phyloP scores from a whole-genome alignment of 306 rosid genomes.

The Cicer yamashitae region DNA sequence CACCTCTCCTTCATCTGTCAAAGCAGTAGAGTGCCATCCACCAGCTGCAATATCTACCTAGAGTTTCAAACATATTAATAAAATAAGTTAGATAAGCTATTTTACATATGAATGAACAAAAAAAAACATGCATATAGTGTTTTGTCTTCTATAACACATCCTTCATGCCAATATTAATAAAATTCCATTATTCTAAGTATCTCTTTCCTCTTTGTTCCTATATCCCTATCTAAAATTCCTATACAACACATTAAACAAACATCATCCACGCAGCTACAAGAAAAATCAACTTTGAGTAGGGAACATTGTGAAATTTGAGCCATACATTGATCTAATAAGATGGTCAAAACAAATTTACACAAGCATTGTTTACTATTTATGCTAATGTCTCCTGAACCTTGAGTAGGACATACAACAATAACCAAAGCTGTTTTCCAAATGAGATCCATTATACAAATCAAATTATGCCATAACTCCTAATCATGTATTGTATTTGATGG shows the following conservation, averaged over 20 bases:
- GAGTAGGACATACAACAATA: no score
- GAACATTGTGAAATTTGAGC: background rate
- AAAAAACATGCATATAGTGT: constrained; percentile 8
- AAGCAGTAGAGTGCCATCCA: constrained; percentile 99
- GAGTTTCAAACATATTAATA: constrained; percentile 29
- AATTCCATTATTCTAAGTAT: background rate
- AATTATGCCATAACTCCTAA: no score
- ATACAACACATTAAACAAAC: constrained; percentile 7
- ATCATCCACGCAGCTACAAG: constrained; percentile 4
- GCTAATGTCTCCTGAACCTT: no score
- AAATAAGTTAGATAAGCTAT: constrained; percentile 35
- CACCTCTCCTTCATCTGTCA: constrained; percentile 95
- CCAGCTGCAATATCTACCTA: constrained; percentile 99
- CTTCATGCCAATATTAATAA: background rate
- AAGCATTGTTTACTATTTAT: no score
- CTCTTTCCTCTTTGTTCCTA: background rate
- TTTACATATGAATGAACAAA: background rate
- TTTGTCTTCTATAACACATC: background rate
- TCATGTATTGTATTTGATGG: no score
- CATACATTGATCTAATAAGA: background rate
- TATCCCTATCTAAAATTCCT: background rate
- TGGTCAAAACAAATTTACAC: background rate
- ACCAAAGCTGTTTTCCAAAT: no score
- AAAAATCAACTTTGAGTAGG: background rate
- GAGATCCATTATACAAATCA: no score